Evolutionary conservation across 208 protist species (phyloP).

Genomic region (Leishmania braziliensis): DNA sequence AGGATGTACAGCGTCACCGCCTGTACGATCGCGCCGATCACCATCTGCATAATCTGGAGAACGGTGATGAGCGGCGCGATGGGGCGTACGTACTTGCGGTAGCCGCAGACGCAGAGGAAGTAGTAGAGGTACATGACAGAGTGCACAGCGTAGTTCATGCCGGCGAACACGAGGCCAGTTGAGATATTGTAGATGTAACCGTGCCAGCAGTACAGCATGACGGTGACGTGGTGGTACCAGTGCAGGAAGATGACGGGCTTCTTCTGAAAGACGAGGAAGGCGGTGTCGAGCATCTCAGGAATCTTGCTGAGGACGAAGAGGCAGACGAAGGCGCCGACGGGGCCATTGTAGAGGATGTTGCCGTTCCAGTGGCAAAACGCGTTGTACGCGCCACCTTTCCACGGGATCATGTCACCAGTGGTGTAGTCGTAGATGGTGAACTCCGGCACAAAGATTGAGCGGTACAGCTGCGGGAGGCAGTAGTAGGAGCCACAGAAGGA

Average conservation of each 20-base stretch:
- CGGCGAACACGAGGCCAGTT: constrained; percentile 68
- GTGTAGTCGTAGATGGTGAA: constrained; percentile 36
- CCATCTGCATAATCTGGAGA: constrained; percentile 89
- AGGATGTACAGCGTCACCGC: constrained; percentile 45
- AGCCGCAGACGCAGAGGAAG: constrained; percentile 51
- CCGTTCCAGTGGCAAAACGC: constrained; percentile 59
- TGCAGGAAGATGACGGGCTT: constrained; percentile 83
- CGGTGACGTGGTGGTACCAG: constrained; percentile 91
- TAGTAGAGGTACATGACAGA: constrained; percentile 95
- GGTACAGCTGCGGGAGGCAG: constrained; percentile 55
- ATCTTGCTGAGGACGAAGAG: constrained; percentile 78
- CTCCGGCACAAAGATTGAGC: constrained; percentile 31
- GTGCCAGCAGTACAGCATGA: constrained; percentile 89
- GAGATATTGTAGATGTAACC: constrained; percentile 28
- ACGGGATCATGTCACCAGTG: constrained; percentile 13
- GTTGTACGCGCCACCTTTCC: constrained; percentile 54
- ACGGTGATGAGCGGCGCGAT: constrained; percentile 78
- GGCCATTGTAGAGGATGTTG: constrained; percentile 55
- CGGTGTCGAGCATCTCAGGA: constrained; percentile 80
- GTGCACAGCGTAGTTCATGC: constrained; percentile 94
- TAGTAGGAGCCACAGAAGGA: constrained; percentile 67
- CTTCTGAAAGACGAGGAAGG: constrained; percentile 74
- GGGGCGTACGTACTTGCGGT: constrained; percentile 42
- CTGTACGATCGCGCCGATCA: constrained; percentile 66
- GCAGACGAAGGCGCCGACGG: constrained; percentile 65